Evolutionary conservation across 768 basidiomycete genomes (phyloP).

Genomic region (Tephrocybe sp.): DNA sequence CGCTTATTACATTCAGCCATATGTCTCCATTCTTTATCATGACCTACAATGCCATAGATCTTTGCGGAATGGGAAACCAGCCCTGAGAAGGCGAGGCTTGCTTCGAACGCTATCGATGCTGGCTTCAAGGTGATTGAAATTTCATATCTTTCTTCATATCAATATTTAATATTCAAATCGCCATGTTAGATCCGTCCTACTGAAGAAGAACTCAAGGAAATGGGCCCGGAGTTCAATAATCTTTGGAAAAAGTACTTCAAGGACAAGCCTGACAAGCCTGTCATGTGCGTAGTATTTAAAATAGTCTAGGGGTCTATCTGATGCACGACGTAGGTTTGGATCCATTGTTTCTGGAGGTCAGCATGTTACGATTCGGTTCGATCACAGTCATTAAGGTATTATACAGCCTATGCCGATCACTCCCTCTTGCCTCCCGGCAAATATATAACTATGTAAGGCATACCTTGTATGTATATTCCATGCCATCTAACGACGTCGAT

Average conservation of each 20-base stretch:
- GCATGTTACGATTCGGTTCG: too few species aligned
- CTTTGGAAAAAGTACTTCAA: slow-evolving; percentile 73
- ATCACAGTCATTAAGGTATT: neutral
- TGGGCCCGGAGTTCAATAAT: slow-evolving; percentile 74
- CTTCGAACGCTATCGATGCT: slow-evolving; percentile 72
- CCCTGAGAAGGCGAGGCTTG: slow-evolving; percentile 64
- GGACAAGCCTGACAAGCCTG: slow-evolving; percentile 78
- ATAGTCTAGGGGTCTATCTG: neutral
- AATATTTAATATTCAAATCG: neutral
- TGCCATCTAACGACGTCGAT: neutral
- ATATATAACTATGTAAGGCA: slow-evolving; percentile 58
- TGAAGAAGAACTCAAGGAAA: slow-evolving; percentile 67
- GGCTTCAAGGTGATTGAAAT: slow-evolving; percentile 55
- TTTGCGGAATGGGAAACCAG: slow-evolving; percentile 65
- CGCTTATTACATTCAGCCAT: neutral
- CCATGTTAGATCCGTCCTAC: slow-evolving; percentile 58
- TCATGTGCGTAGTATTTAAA: slow-evolving; percentile 42
- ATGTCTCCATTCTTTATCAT: neutral
- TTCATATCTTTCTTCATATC: neutral
- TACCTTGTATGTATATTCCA: neutral
- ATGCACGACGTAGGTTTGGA: slow-evolving; percentile 42
- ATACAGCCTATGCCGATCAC: slow-evolving; percentile 65
- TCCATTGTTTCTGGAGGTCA: slow-evolving; percentile 62
- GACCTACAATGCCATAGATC: slow-evolving; percentile 28
- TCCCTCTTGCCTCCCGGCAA: slow-evolving; percentile 67